Evolutionary conservation across 2,329 filamentous ascomycete species (phyloP).

Genomic region (Zymoseptoria ardabiliae): DNA sequence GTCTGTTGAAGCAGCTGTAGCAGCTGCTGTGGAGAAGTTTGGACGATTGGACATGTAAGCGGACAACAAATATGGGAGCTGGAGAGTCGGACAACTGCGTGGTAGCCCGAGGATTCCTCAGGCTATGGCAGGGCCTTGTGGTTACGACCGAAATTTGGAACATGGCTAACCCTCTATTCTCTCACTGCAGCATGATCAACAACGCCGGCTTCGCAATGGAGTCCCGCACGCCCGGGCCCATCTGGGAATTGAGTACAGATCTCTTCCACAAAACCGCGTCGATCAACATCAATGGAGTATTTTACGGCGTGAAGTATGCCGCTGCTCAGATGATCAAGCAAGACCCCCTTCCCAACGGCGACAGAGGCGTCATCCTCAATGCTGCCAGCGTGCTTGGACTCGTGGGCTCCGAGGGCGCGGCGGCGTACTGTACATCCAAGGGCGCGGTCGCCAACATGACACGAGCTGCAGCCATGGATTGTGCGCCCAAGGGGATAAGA

Average conservation of each 20-base stretch:
- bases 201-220: slow-evolving; percentile 33
- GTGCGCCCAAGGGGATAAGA: slow-evolving; percentile 12
- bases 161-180: background rate
- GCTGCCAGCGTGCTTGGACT: slow-evolving; percentile 39
- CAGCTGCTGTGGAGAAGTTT: slow-evolving; percentile 24
- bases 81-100: background rate
- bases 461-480: slow-evolving; percentile 15
- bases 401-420: slow-evolving; percentile 22
- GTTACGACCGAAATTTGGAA: background rate
- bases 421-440: slow-evolving; percentile 16
- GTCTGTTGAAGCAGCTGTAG: slow-evolving; percentile 25
- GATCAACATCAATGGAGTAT: slow-evolving; percentile 35
- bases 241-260: slow-evolving; percentile 43
- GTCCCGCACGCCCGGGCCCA: slow-evolving; percentile 22
- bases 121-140: background rate
- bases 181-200: slow-evolving; percentile 19
- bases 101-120: background rate
- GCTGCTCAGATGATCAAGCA: slow-evolving; percentile 45
- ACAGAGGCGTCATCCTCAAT: slow-evolving; percentile 46
- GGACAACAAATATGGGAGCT: background rate
- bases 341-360: slow-evolving; percentile 30
- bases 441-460: slow-evolving; percentile 17
- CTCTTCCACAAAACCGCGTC: slow-evolving; percentile 38
- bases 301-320: slow-evolving; percentile 41
- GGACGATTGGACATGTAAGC: slow-evolving; percentile 28